Conservation (phyloP, 257 asterid species). For the Plantago major region DNA sequence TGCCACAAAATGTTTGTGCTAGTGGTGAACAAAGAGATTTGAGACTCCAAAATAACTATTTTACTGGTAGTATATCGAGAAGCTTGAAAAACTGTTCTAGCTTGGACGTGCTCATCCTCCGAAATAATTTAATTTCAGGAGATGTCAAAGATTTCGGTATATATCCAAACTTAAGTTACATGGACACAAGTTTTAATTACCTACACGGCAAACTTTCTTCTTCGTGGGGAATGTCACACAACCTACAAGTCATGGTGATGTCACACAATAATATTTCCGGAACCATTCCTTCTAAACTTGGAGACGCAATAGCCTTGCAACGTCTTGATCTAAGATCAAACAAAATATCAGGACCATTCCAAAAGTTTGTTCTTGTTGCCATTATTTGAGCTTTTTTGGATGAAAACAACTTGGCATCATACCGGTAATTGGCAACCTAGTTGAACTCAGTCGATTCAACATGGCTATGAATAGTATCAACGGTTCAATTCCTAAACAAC, state of each 20-base stretch:
- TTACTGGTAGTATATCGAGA: slow-evolving; percentile 25
- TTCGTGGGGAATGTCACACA: slow-evolving; percentile 27
- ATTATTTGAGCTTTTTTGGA: slow-evolving; percentile 21
- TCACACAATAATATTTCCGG: slow-evolving; percentile 33
- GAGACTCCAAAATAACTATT: slow-evolving; percentile 15
- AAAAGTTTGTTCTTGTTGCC: slow-evolving; percentile 18
- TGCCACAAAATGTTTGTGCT: slow-evolving; percentile 32
- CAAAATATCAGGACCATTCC: slow-evolving; percentile 25
- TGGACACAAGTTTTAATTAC: slow-evolving; percentile 28
- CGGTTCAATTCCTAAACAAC: slow-evolving; percentile 30
- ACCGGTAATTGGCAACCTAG: slow-evolving; percentile 21
- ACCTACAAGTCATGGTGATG: slow-evolving; percentile 19
- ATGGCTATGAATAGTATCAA: slow-evolving; percentile 21
- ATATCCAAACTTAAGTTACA: slow-evolving; percentile 25
- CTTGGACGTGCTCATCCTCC: slow-evolving; percentile 14
- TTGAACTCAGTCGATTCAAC: slow-evolving; percentile 14
- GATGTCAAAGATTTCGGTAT: slow-evolving; percentile 27
- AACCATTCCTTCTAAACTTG: slow-evolving; percentile 26
- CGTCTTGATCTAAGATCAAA: slow-evolving; percentile 33
- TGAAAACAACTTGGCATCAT: slow-evolving; percentile 27
- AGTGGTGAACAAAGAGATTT: slow-evolving; percentile 17
- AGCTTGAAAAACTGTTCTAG: slow-evolving; percentile 34
- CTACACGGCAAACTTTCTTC: slow-evolving; percentile 30
- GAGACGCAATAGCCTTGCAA: slow-evolving; percentile 14
- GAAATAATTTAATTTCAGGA: slow-evolving; percentile 27